Conservation (phyloP, 306 rosid species). For the Bauhinia variegata region DNA sequence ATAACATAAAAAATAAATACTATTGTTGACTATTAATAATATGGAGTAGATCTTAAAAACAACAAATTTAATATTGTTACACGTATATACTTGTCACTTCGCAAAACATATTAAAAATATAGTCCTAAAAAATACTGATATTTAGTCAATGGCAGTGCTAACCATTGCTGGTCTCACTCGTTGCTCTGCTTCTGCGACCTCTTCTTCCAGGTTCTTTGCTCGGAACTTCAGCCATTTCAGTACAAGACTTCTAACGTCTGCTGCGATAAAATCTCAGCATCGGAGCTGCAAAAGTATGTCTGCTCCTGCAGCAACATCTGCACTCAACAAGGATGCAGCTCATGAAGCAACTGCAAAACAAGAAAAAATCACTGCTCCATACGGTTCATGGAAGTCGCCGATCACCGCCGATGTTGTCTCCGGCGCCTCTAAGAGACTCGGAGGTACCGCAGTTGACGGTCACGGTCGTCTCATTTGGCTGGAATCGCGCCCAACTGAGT, state of each 20-base stretch:
- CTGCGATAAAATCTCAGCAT: not conserved
- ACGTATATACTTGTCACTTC: no score
- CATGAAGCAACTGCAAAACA: slow-evolving; percentile 30
- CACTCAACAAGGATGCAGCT: slow-evolving; percentile 10
- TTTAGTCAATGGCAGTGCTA: not conserved
- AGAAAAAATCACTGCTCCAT: slow-evolving; percentile 58
- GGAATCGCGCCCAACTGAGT: slow-evolving; percentile 83
- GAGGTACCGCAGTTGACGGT: slow-evolving; percentile 70
- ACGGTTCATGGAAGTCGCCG: slow-evolving; percentile 93
- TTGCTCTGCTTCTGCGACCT: not conserved
- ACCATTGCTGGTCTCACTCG: slow-evolving; percentile 25
- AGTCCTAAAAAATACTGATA: no score
- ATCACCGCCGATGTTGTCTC: slow-evolving; percentile 86
- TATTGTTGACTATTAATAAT: no score
- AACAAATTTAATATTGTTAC: no score
- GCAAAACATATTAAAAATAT: no score
- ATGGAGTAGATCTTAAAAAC: no score
- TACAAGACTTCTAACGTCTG: not conserved
- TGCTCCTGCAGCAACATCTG: slow-evolving; percentile 40
- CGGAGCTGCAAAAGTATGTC: slow-evolving; percentile 45
- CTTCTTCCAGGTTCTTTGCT: not conserved
- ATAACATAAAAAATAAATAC: no score
- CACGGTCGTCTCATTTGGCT: slow-evolving; percentile 83
- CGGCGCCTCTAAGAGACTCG: slow-evolving; percentile 80
- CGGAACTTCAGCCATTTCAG: slow-evolving; percentile 14